A percentile compares a stretch with the other conserved stretches of the same genome.
These are phyloP conservation scores for Verruconis gallopava DNA, from an alignment of 2,329 filamentous ascomycete genomes.

Conservation along the genomic window DNA sequence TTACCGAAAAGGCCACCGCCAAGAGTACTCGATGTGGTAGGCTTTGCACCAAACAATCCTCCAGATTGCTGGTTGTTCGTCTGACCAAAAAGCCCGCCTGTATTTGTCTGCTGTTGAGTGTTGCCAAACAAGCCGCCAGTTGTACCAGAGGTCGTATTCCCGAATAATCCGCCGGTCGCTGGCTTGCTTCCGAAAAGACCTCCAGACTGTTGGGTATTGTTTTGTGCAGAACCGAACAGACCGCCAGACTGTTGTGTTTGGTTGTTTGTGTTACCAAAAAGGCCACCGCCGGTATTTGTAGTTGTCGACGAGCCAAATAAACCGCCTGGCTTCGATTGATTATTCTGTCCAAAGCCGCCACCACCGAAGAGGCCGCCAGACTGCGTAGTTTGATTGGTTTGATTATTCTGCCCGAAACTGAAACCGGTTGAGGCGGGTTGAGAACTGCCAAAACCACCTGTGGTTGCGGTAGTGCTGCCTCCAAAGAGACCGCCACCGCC, in stretches of 20 bases:
- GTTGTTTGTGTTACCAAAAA: slow-evolving; percentile 29
- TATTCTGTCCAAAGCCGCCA: slow-evolving; percentile 38
- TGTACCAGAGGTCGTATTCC: slow-evolving; percentile 17
- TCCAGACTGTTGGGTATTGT: slow-evolving; percentile 10
- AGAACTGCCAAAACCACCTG: slow-evolving; percentile 10
- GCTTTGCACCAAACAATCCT: slow-evolving; percentile 29
- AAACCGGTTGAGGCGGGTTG: slow-evolving; percentile 23
- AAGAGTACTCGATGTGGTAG: slow-evolving; percentile 17
- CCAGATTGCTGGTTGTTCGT: slow-evolving; percentile 21
- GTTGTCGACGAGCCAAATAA: slow-evolving; percentile 19
- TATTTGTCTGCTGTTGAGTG: slow-evolving; percentile 33
- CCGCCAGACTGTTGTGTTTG: slow-evolving; percentile 34
- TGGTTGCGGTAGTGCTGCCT: slow-evolving; percentile 14
- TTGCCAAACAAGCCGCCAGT: slow-evolving; percentile 28
- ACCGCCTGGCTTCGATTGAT: slow-evolving; percentile 15
- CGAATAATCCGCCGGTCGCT: slow-evolving; percentile 13
- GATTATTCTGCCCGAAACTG: slow-evolving; percentile 23
- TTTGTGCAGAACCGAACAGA: slow-evolving; percentile 27
- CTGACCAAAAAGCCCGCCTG: slow-evolving; percentile 35
- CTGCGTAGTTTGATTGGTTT: slow-evolving; percentile 23
- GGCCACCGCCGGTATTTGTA: slow-evolving; percentile 18
- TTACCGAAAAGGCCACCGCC: slow-evolving; percentile 13
- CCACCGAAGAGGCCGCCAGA: slow-evolving; percentile 23
- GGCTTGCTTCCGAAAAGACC: slow-evolving; percentile 21
- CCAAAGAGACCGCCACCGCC: slow-evolving; percentile 18